Percentiles rank a stretch among this genome's conserved stretches.
These are phyloP conservation scores for Lophium mytilinum DNA, from an alignment of 495 filamentous ascomycete species.

Conservation along the genomic window DNA sequence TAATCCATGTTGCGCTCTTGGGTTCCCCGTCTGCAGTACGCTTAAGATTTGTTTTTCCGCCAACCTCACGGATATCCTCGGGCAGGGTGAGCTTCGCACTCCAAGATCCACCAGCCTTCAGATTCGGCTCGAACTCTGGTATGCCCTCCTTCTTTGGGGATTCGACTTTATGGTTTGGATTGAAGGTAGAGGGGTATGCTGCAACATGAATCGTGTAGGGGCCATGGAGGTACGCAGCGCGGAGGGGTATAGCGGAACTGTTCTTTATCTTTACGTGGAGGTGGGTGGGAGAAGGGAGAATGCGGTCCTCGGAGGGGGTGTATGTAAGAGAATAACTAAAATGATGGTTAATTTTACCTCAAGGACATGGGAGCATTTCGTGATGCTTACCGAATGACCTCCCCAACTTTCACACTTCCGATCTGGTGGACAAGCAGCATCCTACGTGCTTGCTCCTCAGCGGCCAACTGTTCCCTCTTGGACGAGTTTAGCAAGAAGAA, in stretches of 20 bases:
- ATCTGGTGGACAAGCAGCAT: constrained; percentile 89
- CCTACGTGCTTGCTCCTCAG: constrained; percentile 22
- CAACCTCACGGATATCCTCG: constrained; percentile 51
- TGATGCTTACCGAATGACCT: constrained; percentile 60
- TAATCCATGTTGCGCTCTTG: constrained; percentile 66
- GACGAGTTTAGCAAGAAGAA: constrained; percentile 23
- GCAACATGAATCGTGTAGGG: constrained; percentile 86
- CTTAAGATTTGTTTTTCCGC: constrained; percentile 23
- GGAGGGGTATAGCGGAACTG: constrained; percentile 78
- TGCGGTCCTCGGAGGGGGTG: constrained; percentile 76
- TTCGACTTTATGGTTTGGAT: constrained; percentile 65
- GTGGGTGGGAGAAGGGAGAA: constrained; percentile 69
- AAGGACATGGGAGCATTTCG: not conserved
- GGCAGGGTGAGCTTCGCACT: constrained; percentile 69
- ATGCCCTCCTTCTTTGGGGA: constrained; percentile 52
- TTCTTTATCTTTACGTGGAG: constrained; percentile 85
- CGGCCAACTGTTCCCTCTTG: constrained; percentile 19
- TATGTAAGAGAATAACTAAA: constrained; percentile 83
- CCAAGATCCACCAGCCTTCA: constrained; percentile 89
- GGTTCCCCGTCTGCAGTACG: constrained; percentile 27
- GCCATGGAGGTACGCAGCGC: constrained; percentile 91
- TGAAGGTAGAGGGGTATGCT: constrained; percentile 70
- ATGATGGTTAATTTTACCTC: too few species aligned
- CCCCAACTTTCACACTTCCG: constrained; percentile 84
- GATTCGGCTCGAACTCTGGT: constrained; percentile 87